A percentile compares a stretch with the other conserved stretches of the same genome.
Conservation (phyloP, 768 basidiomycete genomes). For the Cantharellus anzutake region DNA sequence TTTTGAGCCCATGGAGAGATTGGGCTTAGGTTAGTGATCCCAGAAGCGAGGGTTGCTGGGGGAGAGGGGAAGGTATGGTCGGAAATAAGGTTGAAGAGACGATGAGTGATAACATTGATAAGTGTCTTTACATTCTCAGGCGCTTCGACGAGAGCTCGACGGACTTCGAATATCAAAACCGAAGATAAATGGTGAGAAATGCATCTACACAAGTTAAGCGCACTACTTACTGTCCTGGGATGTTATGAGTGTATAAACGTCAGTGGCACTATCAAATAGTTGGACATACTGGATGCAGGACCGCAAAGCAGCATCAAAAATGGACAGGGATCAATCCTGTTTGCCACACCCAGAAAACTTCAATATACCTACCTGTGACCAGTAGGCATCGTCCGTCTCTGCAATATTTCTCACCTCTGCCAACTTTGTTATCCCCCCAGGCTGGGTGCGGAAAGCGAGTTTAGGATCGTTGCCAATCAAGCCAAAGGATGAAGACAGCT, state of each 20-base stretch:
- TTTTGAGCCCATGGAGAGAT: conserved; percentile 1
- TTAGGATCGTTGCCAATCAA: conserved; percentile 74
- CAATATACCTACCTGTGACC: conserved; percentile 53
- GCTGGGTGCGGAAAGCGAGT: conserved; percentile 69
- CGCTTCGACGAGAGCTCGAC: conserved; percentile 58
- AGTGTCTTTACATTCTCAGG: conserved; percentile 79
- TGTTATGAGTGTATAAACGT: conserved; percentile 78
- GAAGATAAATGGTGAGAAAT: conserved; percentile 2
- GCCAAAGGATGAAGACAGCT: conserved; percentile 38
- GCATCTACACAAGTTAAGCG: not conserved
- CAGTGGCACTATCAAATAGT: conserved; percentile 76
- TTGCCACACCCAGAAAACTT: not conserved
- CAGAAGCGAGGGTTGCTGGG: conserved; percentile 28
- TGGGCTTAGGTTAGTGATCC: no score
- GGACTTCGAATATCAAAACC: conserved; percentile 30
- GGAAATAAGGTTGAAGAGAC: conserved; percentile 54
- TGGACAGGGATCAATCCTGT: not conserved
- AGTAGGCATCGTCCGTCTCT: conserved; percentile 52
- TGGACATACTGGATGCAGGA: conserved; percentile 39
- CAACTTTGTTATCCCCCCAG: conserved; percentile 61
- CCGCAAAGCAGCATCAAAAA: not conserved
- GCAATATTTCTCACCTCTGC: conserved; percentile 53
- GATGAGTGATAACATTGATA: conserved; percentile 44
- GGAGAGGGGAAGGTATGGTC: conserved; percentile 65
- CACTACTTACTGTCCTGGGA: conserved; percentile 56